Evolutionary conservation across 139 green algal species (phyloP).

Genomic region (Coccomyxa sp.): DNA sequence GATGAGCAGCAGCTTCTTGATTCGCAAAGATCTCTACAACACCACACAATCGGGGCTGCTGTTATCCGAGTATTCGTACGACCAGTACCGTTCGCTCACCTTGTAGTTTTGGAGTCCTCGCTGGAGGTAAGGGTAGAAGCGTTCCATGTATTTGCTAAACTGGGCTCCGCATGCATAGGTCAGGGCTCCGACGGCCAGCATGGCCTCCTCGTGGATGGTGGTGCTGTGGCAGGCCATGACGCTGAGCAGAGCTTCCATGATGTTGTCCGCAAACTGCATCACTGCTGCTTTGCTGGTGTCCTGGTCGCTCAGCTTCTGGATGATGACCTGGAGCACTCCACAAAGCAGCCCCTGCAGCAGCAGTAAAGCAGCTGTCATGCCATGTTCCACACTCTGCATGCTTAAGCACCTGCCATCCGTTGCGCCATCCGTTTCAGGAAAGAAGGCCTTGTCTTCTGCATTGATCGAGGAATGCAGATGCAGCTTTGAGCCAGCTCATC

Average conservation of each 20-base stretch:
- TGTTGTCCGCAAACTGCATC: constrained; percentile 70
- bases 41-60: too few species aligned
- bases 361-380: too few species aligned
- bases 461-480: too few species aligned
- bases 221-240: constrained; percentile 37
- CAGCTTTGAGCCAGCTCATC: too few species aligned
- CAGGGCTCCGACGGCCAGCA: constrained; percentile 90
- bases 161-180: constrained; percentile 65
- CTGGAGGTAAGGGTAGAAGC: constrained; percentile 81
- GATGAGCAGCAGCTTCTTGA: too few species aligned
- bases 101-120: constrained; percentile 82
- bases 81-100: too few species aligned
- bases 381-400: too few species aligned
- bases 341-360: constrained; percentile 91
- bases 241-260: constrained; percentile 60
- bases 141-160: constrained; percentile 92
- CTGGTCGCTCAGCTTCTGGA: constrained; percentile 77
- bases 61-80: too few species aligned
- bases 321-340: constrained; percentile 84
- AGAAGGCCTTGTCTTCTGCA: too few species aligned
- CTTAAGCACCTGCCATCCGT: too few species aligned
- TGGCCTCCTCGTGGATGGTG: constrained; percentile 92
- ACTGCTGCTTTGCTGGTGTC: constrained; percentile 65
- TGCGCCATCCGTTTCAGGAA: too few species aligned
- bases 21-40: too few species aligned